Evolutionary conservation across 176 grass and related monocot genomes (phyloP).

Genomic region (Oryza coarctata): DNA sequence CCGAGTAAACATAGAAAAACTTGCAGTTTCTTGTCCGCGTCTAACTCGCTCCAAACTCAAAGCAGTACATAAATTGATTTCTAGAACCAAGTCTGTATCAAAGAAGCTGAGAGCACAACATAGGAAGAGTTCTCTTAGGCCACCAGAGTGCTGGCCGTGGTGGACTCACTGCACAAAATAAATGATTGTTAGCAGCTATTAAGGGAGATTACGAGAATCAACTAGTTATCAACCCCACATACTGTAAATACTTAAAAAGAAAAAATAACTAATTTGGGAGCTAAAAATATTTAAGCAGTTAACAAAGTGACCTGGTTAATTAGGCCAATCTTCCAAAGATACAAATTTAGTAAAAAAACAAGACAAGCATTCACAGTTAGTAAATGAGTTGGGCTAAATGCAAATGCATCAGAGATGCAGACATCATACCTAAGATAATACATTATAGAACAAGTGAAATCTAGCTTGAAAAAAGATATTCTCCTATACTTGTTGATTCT

Average conservation of each 20-base stretch:
- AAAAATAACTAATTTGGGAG: no score
- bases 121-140: slow-evolving; percentile 46
- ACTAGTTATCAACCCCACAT: background rate
- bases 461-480: background rate
- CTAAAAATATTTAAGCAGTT: no score
- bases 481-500: background rate
- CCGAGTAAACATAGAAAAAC: slow-evolving; percentile 45
- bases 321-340: background rate
- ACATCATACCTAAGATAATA: background rate
- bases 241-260: no score
- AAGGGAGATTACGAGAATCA: background rate
- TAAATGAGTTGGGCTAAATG: no score
- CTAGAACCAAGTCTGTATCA: slow-evolving; percentile 30
- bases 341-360: no score
- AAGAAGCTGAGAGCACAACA: background rate
- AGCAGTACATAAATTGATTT: slow-evolving; percentile 46
- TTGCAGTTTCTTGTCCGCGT: slow-evolving; percentile 40
- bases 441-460: background rate
- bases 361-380: no score
- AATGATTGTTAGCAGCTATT: background rate
- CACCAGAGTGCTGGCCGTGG: slow-evolving; percentile 82
- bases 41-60: slow-evolving; percentile 37
- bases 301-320: background rate
- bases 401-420: background rate
- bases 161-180: slow-evolving; percentile 55